Base-by-base conservation (phyloP, 306 rosid species). In the Morella rubra region DNA sequence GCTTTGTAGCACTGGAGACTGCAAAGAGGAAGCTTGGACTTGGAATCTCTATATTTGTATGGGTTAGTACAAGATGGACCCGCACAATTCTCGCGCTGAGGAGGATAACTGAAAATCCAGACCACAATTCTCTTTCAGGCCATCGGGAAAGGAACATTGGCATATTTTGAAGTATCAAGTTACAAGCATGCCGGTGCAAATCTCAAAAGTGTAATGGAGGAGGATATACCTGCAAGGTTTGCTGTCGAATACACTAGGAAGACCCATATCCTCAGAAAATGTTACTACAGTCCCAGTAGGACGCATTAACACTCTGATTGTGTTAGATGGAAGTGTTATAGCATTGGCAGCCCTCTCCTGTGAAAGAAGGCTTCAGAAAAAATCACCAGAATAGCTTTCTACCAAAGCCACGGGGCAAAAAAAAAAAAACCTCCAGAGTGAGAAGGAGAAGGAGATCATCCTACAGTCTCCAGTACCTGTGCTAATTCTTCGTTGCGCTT, bases 281-380 rank as follows among this genome's bases (percentile, higher is more conserved):
- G 80, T 96, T 76, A 96, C 80, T 19, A 78, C 68, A 5, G 93
- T 92, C 68, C 98, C 99, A 20, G 81, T 73, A 27, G 98, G 93
- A 77, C 93, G 85, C 84, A 86, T 89, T 74, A 86, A 88, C 81
- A 74, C 80, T 87, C 93, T 88, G 78, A 96, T 75, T 66, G 93
- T 88, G 85, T 87, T 86, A 56, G 97, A 80, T 47, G 95, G 84
- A 72, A 79, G 88, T 70, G 72, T 85, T 74, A 61, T 78, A 16
- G 97, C 96, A 77, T 82, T 86, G 42, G 98, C 97, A 73, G 93
- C 97, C 84, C 79, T 96, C 85, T 91, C 97, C 99, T 95, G 90
- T 75, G 74, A 44, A 72, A 44, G 49, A 37, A 74, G 7, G 22
- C 47, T 41, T 20, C 18, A 73, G 6, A 68, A 65, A 16, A 65